Base-by-base conservation (phyloP, 2,329 filamentous ascomycete species). In the Alternaria sp. region DNA sequence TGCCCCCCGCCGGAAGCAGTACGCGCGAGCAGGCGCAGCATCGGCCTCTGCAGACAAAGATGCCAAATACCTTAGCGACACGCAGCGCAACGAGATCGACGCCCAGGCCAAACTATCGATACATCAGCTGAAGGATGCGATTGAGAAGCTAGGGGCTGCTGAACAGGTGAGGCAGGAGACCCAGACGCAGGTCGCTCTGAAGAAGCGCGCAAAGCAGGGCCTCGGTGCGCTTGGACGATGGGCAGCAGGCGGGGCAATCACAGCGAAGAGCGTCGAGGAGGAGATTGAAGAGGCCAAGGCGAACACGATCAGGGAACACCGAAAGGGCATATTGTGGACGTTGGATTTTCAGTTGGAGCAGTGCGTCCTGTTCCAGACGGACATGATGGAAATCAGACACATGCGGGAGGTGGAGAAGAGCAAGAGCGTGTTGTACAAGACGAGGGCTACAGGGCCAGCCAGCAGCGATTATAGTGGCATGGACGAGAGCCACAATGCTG, bases 311-410 rank as follows among this genome's bases (percentile, higher is more conserved):
- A 89, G 86, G 52, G 85, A 87, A 51, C 91, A 97, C 68, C 84
- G 94, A 54, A 94, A 97, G 72, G 90, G 90, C 65, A 88, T 99
- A 46, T 81, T 98, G 11, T 94, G 91, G 89, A 94, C 90, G 69
- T 77, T 99, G 71, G 85, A 92, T 65, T 86, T 90, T 74, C 86
- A 88, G 71, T 80, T 98, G 64, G 91, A 95, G 80, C 85, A 88
- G 66, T 93, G 90, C 58, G 90, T 91, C 43, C 85, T 88, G 70
- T 88, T 90, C 65, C 94, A 98, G 82, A 89, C 92, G 71, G 87
- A 86, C 52, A 97, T 98, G 93, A 97, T 98, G 85, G 94, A 97
- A 81, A 91, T 92, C 73, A 83, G 95, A 70, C 83, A 98, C 68
- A 89, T 89, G 73, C 85, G 95, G 56, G 92, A 96, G 77, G 85